A percentile compares a stretch with the other conserved stretches of the same genome.
phyloP scores from a whole-genome alignment of 495 filamentous ascomycete genomes.

The Chaetomidium leptoderma region DNA sequence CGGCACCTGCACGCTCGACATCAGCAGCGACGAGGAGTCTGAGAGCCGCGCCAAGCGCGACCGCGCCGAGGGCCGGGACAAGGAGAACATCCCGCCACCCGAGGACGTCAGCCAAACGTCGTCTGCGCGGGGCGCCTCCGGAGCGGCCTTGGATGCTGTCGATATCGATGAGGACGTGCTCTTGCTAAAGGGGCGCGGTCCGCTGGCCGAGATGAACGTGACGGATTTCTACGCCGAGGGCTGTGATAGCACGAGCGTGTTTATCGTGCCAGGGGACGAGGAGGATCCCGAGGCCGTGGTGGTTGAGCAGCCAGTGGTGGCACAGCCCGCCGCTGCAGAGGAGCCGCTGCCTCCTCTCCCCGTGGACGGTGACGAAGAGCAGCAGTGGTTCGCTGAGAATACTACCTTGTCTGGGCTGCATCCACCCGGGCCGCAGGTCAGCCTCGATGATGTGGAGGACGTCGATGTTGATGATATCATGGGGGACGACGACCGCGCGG shows the following conservation, averaged over 20 bases:
- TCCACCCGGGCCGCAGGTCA: conserved; percentile 25
- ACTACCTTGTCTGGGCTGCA: not conserved
- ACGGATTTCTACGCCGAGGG: conserved; percentile 70
- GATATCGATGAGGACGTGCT: conserved; percentile 42
- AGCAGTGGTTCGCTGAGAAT: conserved; percentile 2
- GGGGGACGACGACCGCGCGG: conserved; percentile 38
- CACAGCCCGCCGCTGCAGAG: not conserved
- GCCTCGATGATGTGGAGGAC: conserved; percentile 27
- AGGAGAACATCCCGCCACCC: conserved; percentile 87
- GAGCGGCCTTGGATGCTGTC: conserved; percentile 13
- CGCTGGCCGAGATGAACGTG: conserved; percentile 65
- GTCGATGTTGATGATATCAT: conserved; percentile 47
- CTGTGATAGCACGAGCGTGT: conserved; percentile 56
- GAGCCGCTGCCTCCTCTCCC: conserved; percentile 17
- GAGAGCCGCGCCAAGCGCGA: conserved; percentile 52
- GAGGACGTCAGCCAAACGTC: conserved; percentile 54
- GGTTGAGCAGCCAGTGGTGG: conserved; percentile 1
- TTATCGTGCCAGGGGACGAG: conserved; percentile 57
- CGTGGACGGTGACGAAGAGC: conserved; percentile 18
- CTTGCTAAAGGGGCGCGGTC: conserved; percentile 54
- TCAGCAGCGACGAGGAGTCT: conserved; percentile 64
- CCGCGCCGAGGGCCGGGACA: conserved; percentile 58
- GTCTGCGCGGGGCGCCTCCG: conserved; percentile 1
- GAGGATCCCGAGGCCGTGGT: conserved; percentile 33
- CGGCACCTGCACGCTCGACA: conserved; percentile 78